phyloP scores from a whole-genome alignment of 2,329 filamentous ascomycete species.

The Aspergillus aculeatus region DNA sequence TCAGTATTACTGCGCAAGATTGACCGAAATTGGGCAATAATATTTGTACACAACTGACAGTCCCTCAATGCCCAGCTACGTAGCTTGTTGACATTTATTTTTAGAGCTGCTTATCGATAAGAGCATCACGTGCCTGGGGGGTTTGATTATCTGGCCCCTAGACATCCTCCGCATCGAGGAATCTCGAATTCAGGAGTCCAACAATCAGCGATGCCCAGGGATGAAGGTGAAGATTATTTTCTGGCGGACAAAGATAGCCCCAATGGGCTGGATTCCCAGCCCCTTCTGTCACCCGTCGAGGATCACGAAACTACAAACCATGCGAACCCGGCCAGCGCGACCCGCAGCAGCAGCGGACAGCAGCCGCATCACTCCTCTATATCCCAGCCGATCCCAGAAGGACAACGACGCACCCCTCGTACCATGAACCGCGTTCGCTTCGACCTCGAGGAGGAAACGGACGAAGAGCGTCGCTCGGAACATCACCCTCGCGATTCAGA shows the following conservation, averaged over 20 bases:
- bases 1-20: too few relatives aligned
- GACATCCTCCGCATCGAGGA: constrained; percentile 15
- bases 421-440: constrained; percentile 75
- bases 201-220: constrained; percentile 43
- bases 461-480: constrained; percentile 32
- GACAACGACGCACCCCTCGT: constrained; percentile 51
- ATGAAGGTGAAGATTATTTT: constrained; percentile 37
- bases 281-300: constrained; percentile 34
- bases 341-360: constrained; percentile 14
- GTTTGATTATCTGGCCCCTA: constrained; percentile 25
- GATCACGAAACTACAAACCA: constrained; percentile 29
- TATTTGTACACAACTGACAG: too few relatives aligned
- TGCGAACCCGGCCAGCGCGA: constrained; percentile 21
- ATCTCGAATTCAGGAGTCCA: constrained; percentile 20
- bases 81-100: constrained; percentile 8
- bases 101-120: constrained; percentile 24
- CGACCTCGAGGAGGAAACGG: constrained; percentile 48
- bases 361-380: constrained; percentile 43
- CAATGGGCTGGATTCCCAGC: constrained; percentile 33
- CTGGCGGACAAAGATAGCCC: constrained; percentile 31
- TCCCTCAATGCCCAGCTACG: too few relatives aligned
- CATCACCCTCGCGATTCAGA: constrained; percentile 30
- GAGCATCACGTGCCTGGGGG: constrained; percentile 18
- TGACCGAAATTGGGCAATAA: too few relatives aligned
- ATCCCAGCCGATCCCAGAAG: constrained; percentile 39